Evolutionary conservation across 1,284 basidiomycete species (phyloP), one percentile per base, ranked within the genome.

Genomic region (Trichosporon sp.): DNA sequence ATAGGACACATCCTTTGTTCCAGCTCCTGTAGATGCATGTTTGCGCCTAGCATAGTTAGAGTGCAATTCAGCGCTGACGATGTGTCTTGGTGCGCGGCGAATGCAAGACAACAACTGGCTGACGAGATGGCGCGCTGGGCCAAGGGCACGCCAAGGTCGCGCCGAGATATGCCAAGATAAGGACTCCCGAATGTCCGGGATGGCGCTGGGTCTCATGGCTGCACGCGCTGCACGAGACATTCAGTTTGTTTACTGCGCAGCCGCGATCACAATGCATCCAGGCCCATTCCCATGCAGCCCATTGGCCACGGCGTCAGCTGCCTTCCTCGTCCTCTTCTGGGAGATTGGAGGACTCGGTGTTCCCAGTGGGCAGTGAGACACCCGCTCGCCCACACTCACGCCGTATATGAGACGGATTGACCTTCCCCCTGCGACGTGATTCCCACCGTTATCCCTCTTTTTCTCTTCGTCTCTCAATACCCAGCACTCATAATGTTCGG

Each of bases 111-210:
- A 2, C 6, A 1, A 37, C 35, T n/a, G 21, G 54, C 7, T 14
- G 54, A 31, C 21, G 26, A 14, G 32, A 63, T 35, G 59, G 32
- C 32, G 21, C 31, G 59, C 32, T 21, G 0, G 59, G 59, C 59
- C 59, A 63, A 63, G 59, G 37, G 59, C 59, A n/a, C 59, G 59
- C 59, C 59, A 63, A 63, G 59, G 32, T 35, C 59, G 59, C 59
- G 59, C 59, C 59, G 59, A 63, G 59, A 54, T 54, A 54, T 54
- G 51, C 51, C 51, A 54, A 54, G 51, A 54, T 54, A 54, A 54
- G 3, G 43, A 3, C 43, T 46, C 43, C 43, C 43, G 43, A 46
- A 54, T 8, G 51, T 26, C 19, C 51, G 51, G 51, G 51, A 54
- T 54, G 51, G 51, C 51, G 51, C 51, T 54, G 51, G 38, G 38